Evolutionary conservation across 306 rosid species (phyloP).

Genomic region (Trifolium repens): DNA sequence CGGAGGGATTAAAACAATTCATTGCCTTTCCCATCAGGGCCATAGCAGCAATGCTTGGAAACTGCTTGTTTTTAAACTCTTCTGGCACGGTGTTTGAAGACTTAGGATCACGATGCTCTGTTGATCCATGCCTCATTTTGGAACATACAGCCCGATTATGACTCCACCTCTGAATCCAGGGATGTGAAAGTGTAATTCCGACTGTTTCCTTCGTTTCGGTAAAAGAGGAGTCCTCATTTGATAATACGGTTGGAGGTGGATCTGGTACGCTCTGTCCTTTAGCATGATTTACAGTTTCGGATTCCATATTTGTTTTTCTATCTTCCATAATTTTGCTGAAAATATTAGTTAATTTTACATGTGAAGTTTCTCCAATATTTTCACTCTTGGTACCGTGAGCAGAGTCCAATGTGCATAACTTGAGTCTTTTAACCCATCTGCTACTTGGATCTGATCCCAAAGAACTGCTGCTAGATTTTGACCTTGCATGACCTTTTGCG

Average conservation of each 20-base stretch:
- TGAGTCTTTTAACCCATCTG: constrained; percentile 86
- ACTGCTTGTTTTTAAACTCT: constrained; percentile 59
- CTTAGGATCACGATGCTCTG: constrained; percentile 46
- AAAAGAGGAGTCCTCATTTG: constrained; percentile 44
- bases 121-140: constrained; percentile 46
- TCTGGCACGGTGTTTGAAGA: constrained; percentile 40
- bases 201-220: constrained; percentile 48
- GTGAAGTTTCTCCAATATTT: constrained; percentile 59
- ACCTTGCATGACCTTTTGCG: constrained; percentile 51
- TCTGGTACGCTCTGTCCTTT: constrained; percentile 41
- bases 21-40: constrained; percentile 88
- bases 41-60: constrained; percentile 95
- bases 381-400: constrained; percentile 60
- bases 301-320: constrained; percentile 50
- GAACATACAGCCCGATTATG: constrained; percentile 42
- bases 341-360: constrained; percentile 44
- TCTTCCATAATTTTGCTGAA: constrained; percentile 46
- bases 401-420: constrained; percentile 51
- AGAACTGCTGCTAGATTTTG: constrained; percentile 52
- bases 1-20: constrained; percentile 55
- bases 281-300: constrained; percentile 38
- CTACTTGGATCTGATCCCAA: constrained; percentile 60
- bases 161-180: constrained; percentile 89
- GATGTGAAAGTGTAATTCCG: constrained; percentile 66
- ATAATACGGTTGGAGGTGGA: constrained; percentile 36